Evolutionary conservation across 805 yeast genomes (phyloP).

Genomic region (Starmerella sirachaensis): DNA sequence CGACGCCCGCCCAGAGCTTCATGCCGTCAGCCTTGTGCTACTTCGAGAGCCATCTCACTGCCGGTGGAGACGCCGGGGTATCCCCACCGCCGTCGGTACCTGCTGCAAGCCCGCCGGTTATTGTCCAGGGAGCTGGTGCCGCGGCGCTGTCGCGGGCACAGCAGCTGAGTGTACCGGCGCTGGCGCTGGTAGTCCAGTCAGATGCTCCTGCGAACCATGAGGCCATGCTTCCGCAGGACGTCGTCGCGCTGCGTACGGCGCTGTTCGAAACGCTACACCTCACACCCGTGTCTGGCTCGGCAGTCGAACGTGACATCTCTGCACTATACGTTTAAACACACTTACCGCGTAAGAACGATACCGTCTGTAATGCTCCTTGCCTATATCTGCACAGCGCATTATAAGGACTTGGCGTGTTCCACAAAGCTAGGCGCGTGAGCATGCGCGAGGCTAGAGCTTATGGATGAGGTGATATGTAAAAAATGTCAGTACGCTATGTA

Average conservation of each 20-base stretch:
- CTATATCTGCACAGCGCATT: too few relatives aligned
- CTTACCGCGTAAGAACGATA: neutral
- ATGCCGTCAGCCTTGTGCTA: conserved; percentile 11
- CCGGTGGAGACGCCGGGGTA: too few relatives aligned
- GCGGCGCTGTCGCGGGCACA: conserved; percentile 25
- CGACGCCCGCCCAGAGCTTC: conserved; percentile 19
- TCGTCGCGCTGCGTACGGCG: conserved; percentile 6
- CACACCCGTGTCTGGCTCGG: neutral
- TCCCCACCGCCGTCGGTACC: conserved; percentile 10
- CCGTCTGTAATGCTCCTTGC: neutral
- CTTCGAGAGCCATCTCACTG: conserved; percentile 3
- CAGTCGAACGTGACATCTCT: conserved; percentile 12
- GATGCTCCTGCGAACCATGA: conserved; percentile 29
- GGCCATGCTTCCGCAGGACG: conserved; percentile 16
- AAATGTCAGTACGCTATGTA: too few relatives aligned
- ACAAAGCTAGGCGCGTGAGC: too few relatives aligned
- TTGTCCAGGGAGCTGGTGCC: conserved; percentile 27
- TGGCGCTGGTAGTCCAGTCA: conserved; percentile 24
- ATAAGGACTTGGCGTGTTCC: too few relatives aligned
- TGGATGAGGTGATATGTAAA: too few relatives aligned
- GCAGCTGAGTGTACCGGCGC: conserved; percentile 17
- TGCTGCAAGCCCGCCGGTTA: conserved; percentile 24
- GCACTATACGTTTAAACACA: conserved; percentile 17
- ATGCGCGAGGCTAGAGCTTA: too few relatives aligned
- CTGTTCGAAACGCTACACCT: conserved; percentile 8